Evolutionary conservation across 169 alveolate genomes (phyloP).

Genomic region (Theileria sp.): DNA sequence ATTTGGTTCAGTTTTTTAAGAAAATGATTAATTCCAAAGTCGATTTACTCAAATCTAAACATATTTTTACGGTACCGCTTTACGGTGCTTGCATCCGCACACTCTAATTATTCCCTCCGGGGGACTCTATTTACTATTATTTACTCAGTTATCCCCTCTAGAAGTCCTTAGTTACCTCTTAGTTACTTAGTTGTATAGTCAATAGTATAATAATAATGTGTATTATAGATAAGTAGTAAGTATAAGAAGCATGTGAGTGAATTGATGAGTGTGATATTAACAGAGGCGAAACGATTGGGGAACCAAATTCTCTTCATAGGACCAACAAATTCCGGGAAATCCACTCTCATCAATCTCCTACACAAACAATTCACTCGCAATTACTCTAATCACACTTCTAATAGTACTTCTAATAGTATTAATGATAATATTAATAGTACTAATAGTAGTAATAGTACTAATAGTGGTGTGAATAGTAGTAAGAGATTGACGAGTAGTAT

Average conservation of each 20-base stretch:
- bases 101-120: constrained; percentile 37
- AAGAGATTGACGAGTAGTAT: constrained; percentile 58
- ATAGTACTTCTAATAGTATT: background rate
- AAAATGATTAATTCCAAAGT: constrained; percentile 27
- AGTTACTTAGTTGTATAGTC: no score
- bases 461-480: background rate
- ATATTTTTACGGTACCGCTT: constrained; percentile 41
- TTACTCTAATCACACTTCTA: no score
- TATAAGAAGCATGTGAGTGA: background rate
- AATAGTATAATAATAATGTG: background rate
- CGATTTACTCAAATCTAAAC: constrained; percentile 30
- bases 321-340: constrained; percentile 61
- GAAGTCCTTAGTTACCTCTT: background rate
- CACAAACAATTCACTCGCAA: background rate
- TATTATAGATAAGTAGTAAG: background rate
- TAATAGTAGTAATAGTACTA: constrained; percentile 3
- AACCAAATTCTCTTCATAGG: constrained; percentile 57
- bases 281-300: constrained; percentile 19
- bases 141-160: background rate
- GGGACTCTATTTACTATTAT: constrained; percentile 19
- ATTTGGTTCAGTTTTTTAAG: constrained; percentile 39
- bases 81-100: background rate
- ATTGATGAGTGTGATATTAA: background rate
- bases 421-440: constrained; percentile 37
- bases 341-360: constrained; percentile 47